phyloP scores from a whole-genome alignment of 2,329 filamentous ascomycete genomes.

The Leptosphaerulina australis region DNA sequence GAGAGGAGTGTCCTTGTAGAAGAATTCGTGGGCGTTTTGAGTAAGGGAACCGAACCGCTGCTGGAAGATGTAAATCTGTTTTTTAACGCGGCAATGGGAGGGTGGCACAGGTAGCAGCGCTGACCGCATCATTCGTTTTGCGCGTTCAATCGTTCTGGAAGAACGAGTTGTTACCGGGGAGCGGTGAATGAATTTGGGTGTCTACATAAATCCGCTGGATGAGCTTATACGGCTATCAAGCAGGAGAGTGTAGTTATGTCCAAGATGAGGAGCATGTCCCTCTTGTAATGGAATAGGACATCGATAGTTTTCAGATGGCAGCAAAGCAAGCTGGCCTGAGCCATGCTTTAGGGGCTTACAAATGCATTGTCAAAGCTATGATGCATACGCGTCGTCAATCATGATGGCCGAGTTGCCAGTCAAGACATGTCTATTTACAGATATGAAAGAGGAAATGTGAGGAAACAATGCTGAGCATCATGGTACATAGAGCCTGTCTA shows the following conservation, averaged over 20 bases:
- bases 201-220: constrained; percentile 71
- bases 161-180: constrained; percentile 60
- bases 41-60: constrained; percentile 76
- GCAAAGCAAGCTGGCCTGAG: constrained; percentile 19
- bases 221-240: constrained; percentile 65
- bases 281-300: constrained; percentile 24
- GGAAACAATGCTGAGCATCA: background rate
- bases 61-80: constrained; percentile 57
- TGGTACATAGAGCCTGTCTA: background rate
- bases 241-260: constrained; percentile 68
- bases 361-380: constrained; percentile 1
- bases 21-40: constrained; percentile 61
- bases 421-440: constrained; percentile 1
- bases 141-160: constrained; percentile 63
- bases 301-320: constrained; percentile 36
- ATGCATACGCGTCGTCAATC: background rate
- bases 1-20: constrained; percentile 57
- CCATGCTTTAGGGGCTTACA: background rate
- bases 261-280: constrained; percentile 42
- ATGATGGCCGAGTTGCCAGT: background rate
- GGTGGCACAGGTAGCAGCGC: constrained; percentile 74
- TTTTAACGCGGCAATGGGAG: constrained; percentile 54
- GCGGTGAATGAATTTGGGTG: constrained; percentile 55
- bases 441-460: background rate
- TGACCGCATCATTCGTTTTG: constrained; percentile 70